These are phyloP conservation scores for Phaeophleospora eucalypticola DNA, from an alignment of 2,329 filamentous ascomycete species.

Conservation along the genomic window DNA sequence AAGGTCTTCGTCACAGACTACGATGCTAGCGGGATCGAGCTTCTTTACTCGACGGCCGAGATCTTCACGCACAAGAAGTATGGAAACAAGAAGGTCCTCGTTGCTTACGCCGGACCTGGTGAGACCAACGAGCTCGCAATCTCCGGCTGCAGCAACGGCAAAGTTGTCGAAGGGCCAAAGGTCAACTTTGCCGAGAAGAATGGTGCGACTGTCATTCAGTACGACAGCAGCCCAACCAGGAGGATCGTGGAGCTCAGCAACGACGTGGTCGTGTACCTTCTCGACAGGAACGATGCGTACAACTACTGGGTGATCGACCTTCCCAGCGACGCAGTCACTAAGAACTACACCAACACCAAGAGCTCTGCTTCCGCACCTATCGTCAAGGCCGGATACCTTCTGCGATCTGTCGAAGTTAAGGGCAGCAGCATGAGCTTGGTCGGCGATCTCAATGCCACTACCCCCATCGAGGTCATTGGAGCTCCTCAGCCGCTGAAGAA, in stretches of 20 bases:
- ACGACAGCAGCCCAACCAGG: slow-evolving; percentile 52
- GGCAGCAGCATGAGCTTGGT: slow-evolving; percentile 58
- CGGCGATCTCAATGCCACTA: slow-evolving; percentile 69
- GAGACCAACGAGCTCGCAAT: slow-evolving; percentile 63
- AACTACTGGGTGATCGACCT: slow-evolving; percentile 64
- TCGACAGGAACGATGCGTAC: slow-evolving; percentile 62
- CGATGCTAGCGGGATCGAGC: slow-evolving; percentile 42
- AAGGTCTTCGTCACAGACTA: slow-evolving; percentile 67
- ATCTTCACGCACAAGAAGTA: slow-evolving; percentile 66
- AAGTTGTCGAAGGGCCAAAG: slow-evolving; percentile 41
- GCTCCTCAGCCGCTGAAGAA: slow-evolving; percentile 49
- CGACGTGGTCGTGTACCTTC: slow-evolving; percentile 53
- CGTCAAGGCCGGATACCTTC: slow-evolving; percentile 62
- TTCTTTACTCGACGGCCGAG: slow-evolving; percentile 67
- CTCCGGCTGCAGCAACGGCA: slow-evolving; percentile 31
- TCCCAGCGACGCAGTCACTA: slow-evolving; percentile 34
- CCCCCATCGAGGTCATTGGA: slow-evolving; percentile 64
- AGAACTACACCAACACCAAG: slow-evolving; percentile 33
- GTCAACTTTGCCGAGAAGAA: slow-evolving; percentile 35
- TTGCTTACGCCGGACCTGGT: slow-evolving; percentile 60
- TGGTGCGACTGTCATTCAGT: slow-evolving; percentile 50
- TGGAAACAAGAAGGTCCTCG: slow-evolving; percentile 53
- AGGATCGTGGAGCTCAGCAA: slow-evolving; percentile 49
- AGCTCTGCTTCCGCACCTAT: slow-evolving; percentile 43
- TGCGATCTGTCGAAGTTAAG: slow-evolving; percentile 56